These are phyloP conservation scores for Quercus glauca DNA, from an alignment of 306 rosid species.

Conservation along the genomic window DNA sequence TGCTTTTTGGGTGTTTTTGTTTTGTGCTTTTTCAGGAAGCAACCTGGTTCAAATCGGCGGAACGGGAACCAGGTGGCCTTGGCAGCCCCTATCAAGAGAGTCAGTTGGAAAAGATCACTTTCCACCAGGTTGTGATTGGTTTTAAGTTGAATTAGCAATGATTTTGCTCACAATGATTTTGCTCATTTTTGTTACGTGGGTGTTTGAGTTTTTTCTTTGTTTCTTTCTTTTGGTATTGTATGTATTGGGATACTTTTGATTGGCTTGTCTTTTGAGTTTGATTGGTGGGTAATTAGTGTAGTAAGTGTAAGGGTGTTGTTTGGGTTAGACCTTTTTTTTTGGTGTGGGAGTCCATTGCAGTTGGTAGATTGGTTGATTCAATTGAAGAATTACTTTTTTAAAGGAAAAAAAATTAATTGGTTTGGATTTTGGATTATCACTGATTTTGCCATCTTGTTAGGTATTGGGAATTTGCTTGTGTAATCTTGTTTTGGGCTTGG, in stretches of 20 bases:
- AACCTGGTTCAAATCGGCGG: constrained; percentile 14
- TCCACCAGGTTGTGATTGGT: constrained; percentile 61
- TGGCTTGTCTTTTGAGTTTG: background rate
- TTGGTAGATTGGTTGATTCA: background rate
- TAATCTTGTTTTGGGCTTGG: background rate
- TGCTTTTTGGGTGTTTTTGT: background rate
- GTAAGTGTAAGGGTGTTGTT: background rate
- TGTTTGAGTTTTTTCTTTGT: no score
- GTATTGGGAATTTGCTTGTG: no score
- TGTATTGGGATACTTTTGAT: no score
- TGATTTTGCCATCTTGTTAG: background rate
- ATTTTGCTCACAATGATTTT: no score
- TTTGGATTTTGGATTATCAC: background rate
- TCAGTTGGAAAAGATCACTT: constrained; percentile 89
- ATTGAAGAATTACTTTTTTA: no score
- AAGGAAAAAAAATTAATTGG: no score
- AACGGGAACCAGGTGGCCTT: constrained; percentile 46
- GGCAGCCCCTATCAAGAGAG: constrained; percentile 53
- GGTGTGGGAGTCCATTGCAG: background rate
- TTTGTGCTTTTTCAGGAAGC: constrained; percentile 30
- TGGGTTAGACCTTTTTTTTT: background rate
- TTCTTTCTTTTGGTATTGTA: no score
- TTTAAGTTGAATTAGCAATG: background rate
- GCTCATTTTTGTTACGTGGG: no score
- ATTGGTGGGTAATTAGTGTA: background rate